Conservation (phyloP, 768 basidiomycete species). For the Mycena crocata region DNA sequence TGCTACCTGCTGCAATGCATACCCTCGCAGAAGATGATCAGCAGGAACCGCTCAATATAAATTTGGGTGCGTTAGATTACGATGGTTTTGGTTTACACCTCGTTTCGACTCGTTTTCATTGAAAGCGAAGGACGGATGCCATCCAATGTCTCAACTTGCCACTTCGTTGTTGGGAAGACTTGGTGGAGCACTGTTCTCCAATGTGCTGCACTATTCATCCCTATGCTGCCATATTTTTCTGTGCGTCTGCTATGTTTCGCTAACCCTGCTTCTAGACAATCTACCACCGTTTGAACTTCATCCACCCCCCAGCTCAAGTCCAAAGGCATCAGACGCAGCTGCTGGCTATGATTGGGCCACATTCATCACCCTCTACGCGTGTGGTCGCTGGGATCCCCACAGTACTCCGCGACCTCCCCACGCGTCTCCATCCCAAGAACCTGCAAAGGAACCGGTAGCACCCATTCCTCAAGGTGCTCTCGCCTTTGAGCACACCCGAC, state of each 20-base stretch:
- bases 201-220: neutral
- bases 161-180: too few species aligned
- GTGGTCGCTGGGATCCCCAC: slow-evolving; percentile 85
- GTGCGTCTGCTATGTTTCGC: neutral
- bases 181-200: too few species aligned
- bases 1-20: slow-evolving; percentile 15
- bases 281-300: slow-evolving; percentile 14
- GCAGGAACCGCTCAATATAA: slow-evolving; percentile 8
- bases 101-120: neutral
- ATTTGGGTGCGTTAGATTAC: slow-evolving; percentile 6
- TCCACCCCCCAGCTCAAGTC: neutral
- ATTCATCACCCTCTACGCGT: slow-evolving; percentile 81
- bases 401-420: slow-evolving; percentile 71
- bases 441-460: slow-evolving; percentile 10
- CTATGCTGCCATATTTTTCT: neutral
- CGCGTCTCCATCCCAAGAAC: slow-evolving; percentile 29
- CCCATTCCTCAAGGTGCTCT: slow-evolving; percentile 41
- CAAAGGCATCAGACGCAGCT: neutral
- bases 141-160: too few species aligned
- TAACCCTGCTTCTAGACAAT: neutral
- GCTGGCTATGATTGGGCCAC: slow-evolving; percentile 69
- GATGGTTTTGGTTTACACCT: too few species aligned
- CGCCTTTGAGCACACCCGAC: slow-evolving; percentile 34
- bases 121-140: too few species aligned
- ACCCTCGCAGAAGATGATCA: slow-evolving; percentile 15